phyloP scores from a whole-genome alignment of 1,284 basidiomycete genomes.

The Cystobasidium slooffiae region DNA sequence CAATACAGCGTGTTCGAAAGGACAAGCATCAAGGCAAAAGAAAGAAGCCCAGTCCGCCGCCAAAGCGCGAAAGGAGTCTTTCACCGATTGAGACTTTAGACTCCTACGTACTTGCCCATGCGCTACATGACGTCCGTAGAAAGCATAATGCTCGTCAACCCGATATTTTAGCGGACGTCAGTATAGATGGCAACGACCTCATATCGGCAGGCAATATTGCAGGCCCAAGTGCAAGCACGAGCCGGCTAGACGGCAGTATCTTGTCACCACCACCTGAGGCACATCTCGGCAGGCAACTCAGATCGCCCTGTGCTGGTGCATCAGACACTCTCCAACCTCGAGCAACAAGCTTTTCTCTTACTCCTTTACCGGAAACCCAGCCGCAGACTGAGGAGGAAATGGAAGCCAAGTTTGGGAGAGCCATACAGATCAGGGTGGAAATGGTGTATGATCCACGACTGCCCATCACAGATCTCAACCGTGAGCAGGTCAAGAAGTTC shows the following conservation, averaged over 20 bases:
- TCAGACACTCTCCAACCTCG: background rate
- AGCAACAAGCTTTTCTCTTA: slow-evolving; percentile 6
- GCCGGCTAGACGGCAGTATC: background rate
- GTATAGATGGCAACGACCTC: background rate
- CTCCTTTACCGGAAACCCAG: slow-evolving; percentile 16
- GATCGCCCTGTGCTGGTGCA: slow-evolving; percentile 20
- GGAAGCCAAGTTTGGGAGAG: slow-evolving; percentile 27
- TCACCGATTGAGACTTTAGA: slow-evolving; percentile 25
- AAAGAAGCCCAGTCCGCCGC: background rate
- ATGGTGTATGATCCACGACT: slow-evolving; percentile 34
- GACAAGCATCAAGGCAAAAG: slow-evolving; percentile 14
- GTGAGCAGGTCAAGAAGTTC: background rate
- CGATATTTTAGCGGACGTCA: too few relatives aligned
- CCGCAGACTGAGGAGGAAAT: slow-evolving; percentile 27
- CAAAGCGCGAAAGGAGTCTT: slow-evolving; percentile 3
- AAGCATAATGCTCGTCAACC: slow-evolving; percentile 3
- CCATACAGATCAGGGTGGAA: slow-evolving; percentile 9
- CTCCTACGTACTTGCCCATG: slow-evolving; percentile 21
- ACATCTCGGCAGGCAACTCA: background rate
- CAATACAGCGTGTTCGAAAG: slow-evolving; percentile 1
- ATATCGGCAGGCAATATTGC: background rate
- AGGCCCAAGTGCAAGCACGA: background rate
- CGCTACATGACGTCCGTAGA: slow-evolving; percentile 26
- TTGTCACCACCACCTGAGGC: too few relatives aligned
- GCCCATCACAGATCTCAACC: slow-evolving; percentile 4